Evolutionary conservation across 352 stramenopile genomes (phyloP).

Genomic region (Phytophthora pini): DNA sequence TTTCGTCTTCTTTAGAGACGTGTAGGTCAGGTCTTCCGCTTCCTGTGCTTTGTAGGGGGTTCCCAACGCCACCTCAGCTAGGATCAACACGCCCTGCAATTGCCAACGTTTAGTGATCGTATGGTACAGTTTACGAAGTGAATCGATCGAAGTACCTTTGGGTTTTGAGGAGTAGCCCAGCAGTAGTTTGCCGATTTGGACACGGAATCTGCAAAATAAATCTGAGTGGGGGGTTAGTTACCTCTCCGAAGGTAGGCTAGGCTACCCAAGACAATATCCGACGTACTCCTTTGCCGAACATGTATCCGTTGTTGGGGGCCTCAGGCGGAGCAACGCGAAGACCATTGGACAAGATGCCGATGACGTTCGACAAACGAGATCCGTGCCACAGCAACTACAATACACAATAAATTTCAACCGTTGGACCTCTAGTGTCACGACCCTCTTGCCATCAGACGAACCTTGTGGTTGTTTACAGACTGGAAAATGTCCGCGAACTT

Average conservation of each 20-base stretch:
- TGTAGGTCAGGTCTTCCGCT: conserved; percentile 64
- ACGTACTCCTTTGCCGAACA: conserved; percentile 88
- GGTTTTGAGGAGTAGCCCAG: conserved; percentile 66
- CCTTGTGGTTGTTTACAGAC: conserved; percentile 67
- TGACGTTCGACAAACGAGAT: conserved; percentile 77
- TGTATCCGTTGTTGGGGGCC: conserved; percentile 78
- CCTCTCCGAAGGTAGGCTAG: too few species aligned
- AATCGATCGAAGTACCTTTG: conserved; percentile 34
- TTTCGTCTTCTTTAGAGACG: conserved; percentile 41
- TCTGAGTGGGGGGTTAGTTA: conserved; percentile 29
- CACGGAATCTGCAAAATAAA: conserved; percentile 88
- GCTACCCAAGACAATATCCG: neutral
- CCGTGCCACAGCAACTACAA: conserved; percentile 85
- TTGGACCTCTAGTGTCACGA: conserved; percentile 4
- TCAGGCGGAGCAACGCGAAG: conserved; percentile 84
- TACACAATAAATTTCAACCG: neutral
- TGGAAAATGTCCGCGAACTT: conserved; percentile 48
- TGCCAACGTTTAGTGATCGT: neutral
- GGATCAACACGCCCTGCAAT: conserved; percentile 57
- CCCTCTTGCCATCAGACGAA: conserved; percentile 12
- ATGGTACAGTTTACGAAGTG: neutral
- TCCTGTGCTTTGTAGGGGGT: conserved; percentile 50
- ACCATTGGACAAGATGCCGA: conserved; percentile 82
- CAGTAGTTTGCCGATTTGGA: conserved; percentile 89
- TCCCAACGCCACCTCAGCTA: conserved; percentile 73